Percentiles rank a stretch among this genome's conserved stretches.
Evolutionary conservation across 331 rosid genomes (phyloP).

Genomic region (Malus hybrid): DNA sequence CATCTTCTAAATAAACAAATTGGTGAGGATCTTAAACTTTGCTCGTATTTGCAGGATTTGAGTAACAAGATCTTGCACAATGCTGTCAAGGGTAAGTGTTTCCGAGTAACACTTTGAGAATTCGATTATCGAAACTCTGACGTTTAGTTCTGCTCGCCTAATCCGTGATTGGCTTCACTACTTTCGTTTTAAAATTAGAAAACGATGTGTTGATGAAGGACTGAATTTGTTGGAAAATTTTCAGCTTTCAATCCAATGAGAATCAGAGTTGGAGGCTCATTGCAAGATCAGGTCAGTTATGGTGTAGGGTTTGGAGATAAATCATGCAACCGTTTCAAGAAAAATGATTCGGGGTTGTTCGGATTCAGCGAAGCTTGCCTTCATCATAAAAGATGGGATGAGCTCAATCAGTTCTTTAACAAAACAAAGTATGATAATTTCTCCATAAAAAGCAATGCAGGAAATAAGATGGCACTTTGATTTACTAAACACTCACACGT

Average conservation of each 20-base stretch:
- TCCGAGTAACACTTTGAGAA: not conserved
- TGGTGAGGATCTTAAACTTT: not conserved
- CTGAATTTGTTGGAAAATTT: not conserved
- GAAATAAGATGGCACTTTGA: not conserved
- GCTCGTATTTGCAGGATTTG: conserved; percentile 30
- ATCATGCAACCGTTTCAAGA: conserved; percentile 16
- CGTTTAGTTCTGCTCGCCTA: too few species aligned
- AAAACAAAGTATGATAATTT: conserved; percentile 27
- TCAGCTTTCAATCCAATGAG: conserved; percentile 53
- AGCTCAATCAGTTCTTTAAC: conserved; percentile 25
- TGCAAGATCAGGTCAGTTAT: conserved; percentile 50
- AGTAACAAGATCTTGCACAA: conserved; percentile 35
- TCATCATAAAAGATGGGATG: conserved; percentile 42
- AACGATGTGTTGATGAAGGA: not conserved
- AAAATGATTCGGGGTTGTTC: conserved; percentile 25
- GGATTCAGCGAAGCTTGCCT: conserved; percentile 49
- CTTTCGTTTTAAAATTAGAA: too few species aligned
- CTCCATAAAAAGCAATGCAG: not conserved
- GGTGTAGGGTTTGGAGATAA: conserved; percentile 21
- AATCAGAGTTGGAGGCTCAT: conserved; percentile 68
- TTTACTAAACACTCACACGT: not conserved
- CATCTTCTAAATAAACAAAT: not conserved
- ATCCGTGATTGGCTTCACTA: too few species aligned
- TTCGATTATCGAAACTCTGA: too few species aligned
- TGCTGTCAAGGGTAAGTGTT: conserved; percentile 47